Evolutionary conservation across 805 yeast genomes (phyloP).

Genomic region (Starmerella bombi): DNA sequence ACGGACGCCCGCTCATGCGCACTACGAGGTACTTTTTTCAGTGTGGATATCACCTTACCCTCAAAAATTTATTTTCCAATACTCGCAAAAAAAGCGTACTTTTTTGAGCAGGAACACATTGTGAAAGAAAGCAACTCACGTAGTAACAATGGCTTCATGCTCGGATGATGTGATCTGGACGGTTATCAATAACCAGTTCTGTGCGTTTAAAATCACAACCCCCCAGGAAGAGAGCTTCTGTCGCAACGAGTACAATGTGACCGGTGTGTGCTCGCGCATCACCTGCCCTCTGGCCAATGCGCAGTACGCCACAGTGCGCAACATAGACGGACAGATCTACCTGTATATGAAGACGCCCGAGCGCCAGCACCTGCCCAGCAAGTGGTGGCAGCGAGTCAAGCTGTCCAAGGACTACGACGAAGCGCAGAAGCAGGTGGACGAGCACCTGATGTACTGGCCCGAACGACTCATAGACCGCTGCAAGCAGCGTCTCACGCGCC

Average conservation of each 20-base stretch:
- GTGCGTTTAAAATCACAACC: constrained; percentile 85
- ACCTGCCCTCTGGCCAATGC: constrained; percentile 87
- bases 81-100: too few species aligned
- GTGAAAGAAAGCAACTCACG: too few species aligned
- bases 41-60: too few species aligned
- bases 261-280: constrained; percentile 84
- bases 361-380: constrained; percentile 89
- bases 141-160: constrained; percentile 16
- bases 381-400: constrained; percentile 89
- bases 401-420: constrained; percentile 77
- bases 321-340: constrained; percentile 27
- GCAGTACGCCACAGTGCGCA: constrained; percentile 29
- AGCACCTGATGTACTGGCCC: constrained; percentile 83
- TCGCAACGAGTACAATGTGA: constrained; percentile 88
- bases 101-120: too few species aligned
- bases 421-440: constrained; percentile 81
- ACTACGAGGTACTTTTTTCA: too few species aligned
- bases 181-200: constrained; percentile 86
- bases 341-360: constrained; percentile 92
- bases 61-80: background rate
- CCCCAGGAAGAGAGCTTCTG: constrained; percentile 86
- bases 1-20: too few species aligned
- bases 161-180: constrained; percentile 92
- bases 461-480: constrained; percentile 82
- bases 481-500: constrained; percentile 86